These are phyloP conservation scores for Arthrobotrys iridis DNA, from an alignment of 2,329 filamentous ascomycete genomes.

Conservation along the genomic window DNA sequence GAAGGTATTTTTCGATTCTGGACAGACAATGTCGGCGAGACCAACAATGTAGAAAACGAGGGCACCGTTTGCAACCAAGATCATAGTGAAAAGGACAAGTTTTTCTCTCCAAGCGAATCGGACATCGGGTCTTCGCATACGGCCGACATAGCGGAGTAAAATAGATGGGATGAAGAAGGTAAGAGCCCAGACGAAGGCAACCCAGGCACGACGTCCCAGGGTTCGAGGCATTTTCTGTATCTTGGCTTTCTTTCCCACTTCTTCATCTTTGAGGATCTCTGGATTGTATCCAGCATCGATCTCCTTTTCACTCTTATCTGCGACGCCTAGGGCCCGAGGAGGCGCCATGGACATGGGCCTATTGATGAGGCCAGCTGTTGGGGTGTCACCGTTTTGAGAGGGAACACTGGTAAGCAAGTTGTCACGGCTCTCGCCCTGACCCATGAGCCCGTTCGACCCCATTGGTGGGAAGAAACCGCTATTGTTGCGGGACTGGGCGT, in stretches of 20 bases:
- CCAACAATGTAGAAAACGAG: constrained; percentile 92
- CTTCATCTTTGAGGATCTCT: constrained; percentile 44
- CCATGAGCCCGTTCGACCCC: constrained; percentile 65
- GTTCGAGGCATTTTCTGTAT: constrained; percentile 60
- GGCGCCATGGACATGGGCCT: constrained; percentile 60
- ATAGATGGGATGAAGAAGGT: constrained; percentile 97
- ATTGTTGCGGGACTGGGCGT: constrained; percentile 59
- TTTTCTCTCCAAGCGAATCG: constrained; percentile 98
- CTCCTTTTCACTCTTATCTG: constrained; percentile 28
- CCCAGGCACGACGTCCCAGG: constrained; percentile 77
- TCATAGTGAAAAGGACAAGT: constrained; percentile 80
- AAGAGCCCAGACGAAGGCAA: constrained; percentile 80
- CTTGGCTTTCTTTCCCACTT: constrained; percentile 43
- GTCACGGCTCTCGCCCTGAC: constrained; percentile 74
- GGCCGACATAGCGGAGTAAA: constrained; percentile 79
- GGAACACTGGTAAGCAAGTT: constrained; percentile 69
- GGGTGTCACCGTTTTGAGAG: constrained; percentile 60
- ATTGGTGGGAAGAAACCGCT: constrained; percentile 76
- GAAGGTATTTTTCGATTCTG: constrained; percentile 92
- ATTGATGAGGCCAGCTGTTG: constrained; percentile 45
- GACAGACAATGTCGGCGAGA: constrained; percentile 86
- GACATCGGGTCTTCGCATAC: constrained; percentile 97
- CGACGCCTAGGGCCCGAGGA: constrained; percentile 60
- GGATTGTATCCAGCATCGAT: constrained; percentile 42
- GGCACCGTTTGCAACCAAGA: constrained; percentile 79